These are phyloP conservation scores for Podosphaera leucotricha DNA, from an alignment of 2,329 filamentous ascomycete genomes.

Conservation along the genomic window DNA sequence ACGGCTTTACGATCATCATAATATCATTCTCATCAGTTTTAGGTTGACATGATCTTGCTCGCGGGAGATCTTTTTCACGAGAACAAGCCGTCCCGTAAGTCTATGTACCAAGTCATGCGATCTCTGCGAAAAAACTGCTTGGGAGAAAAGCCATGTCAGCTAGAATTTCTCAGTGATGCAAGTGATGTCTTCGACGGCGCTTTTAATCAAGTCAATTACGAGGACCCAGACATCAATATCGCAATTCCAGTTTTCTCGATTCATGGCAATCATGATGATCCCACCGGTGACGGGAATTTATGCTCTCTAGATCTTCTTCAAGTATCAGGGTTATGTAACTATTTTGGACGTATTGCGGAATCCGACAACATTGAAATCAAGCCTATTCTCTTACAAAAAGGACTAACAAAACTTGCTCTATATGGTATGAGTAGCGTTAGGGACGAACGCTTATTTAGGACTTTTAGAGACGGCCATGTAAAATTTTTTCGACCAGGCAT, in stretches of 20 bases:
- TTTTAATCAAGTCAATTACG: conserved; percentile 91
- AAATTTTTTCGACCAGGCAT: conserved; percentile 72
- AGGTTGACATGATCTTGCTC: conserved; percentile 89
- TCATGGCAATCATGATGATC: conserved; percentile 95
- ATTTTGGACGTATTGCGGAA: conserved; percentile 79
- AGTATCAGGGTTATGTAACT: conserved; percentile 78
- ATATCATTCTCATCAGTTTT: conserved; percentile 1
- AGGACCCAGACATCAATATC: conserved; percentile 90
- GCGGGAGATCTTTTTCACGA: conserved; percentile 94
- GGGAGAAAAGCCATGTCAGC: conserved; percentile 82
- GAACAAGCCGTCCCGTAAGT: conserved; percentile 87
- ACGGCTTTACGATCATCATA: conserved; percentile 6
- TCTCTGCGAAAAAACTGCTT: conserved; percentile 82
- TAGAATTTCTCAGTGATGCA: conserved; percentile 85
- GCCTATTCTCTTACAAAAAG: conserved; percentile 81
- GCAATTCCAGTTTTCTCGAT: conserved; percentile 96
- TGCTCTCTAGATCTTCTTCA: conserved; percentile 82
- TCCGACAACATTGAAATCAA: conserved; percentile 85
- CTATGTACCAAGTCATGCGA: conserved; percentile 94
- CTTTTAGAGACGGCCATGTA: conserved; percentile 78
- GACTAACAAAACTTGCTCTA: conserved; percentile 70
- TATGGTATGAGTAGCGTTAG: conserved; percentile 92
- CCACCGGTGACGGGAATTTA: conserved; percentile 81
- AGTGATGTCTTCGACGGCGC: conserved; percentile 74
- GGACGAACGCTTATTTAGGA: conserved; percentile 83